Percentiles rank a stretch among this genome's conserved stretches.
phyloP scores from a whole-genome alignment of 164 flowering plant species.

The Berberis vulgaris region DNA sequence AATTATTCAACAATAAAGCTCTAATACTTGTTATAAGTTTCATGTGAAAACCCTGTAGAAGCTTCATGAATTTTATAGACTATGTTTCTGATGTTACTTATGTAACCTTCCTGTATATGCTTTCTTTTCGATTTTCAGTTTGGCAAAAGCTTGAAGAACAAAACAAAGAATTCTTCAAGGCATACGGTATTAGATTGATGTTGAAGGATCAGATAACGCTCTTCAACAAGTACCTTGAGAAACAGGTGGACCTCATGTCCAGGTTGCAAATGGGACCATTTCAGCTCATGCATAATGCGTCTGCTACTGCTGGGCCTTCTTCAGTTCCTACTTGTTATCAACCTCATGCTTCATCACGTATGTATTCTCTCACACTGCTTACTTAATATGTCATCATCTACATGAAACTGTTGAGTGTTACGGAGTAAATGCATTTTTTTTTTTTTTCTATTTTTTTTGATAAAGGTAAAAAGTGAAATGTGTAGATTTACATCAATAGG shows the following conservation, averaged over 20 bases:
- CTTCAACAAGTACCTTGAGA: slow-evolving; percentile 89
- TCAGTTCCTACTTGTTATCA: not conserved
- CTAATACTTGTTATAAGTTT: not conserved
- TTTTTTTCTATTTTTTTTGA: too few relatives aligned
- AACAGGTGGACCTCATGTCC: slow-evolving; percentile 65
- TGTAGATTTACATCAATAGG: too few relatives aligned
- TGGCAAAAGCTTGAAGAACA: slow-evolving; percentile 99
- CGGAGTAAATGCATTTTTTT: too few relatives aligned
- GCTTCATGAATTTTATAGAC: not conserved
- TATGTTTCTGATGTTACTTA: not conserved
- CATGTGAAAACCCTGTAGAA: not conserved
- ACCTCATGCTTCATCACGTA: not conserved
- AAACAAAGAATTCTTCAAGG: slow-evolving; percentile 94
- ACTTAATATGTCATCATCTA: too few relatives aligned
- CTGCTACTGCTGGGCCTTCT: not conserved
- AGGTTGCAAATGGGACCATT: not conserved
- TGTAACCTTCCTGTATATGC: slow-evolving; percentile 1
- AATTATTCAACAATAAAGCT: not conserved
- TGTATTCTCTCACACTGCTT: not conserved
- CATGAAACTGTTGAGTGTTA: too few relatives aligned
- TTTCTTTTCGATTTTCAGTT: slow-evolving; percentile 25
- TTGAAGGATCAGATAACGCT: slow-evolving; percentile 85
- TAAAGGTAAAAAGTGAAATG: too few relatives aligned
- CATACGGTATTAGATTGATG: slow-evolving; percentile 84
- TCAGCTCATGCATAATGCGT: too few relatives aligned